Evolutionary conservation across 306 rosid species (phyloP).

Genomic region (Chamaecrista fasciculata): DNA sequence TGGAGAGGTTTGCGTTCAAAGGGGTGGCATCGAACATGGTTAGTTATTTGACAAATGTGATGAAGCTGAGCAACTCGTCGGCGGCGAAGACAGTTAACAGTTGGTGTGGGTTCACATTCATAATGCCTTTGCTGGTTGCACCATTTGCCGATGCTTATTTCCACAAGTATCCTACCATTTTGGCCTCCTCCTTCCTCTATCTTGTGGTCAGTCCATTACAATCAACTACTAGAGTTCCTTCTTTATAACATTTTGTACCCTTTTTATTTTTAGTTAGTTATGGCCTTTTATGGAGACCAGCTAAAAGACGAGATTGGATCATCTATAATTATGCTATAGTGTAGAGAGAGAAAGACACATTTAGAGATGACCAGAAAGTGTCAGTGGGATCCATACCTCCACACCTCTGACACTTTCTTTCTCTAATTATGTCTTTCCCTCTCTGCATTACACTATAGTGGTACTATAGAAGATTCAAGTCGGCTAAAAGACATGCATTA

Average conservation of each 20-base stretch:
- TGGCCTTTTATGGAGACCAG: background rate
- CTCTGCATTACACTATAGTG: too few species aligned
- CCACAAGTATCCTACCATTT: constrained; percentile 70
- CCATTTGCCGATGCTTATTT: constrained; percentile 83
- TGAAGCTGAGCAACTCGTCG: constrained; percentile 78
- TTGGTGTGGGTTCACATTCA: constrained; percentile 88
- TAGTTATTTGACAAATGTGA: constrained; percentile 77
- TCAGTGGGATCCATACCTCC: too few species aligned
- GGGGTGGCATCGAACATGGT: constrained; percentile 89
- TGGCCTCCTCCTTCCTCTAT: constrained; percentile 66
- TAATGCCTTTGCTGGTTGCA: constrained; percentile 83
- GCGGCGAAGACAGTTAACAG: constrained; percentile 84
- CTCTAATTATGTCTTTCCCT: too few species aligned
- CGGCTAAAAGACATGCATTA: too few species aligned
- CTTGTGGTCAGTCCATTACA: constrained; percentile 74
- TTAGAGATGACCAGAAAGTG: too few species aligned
- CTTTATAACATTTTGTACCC: too few species aligned
- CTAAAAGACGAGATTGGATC: too few species aligned
- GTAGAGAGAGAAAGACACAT: too few species aligned
- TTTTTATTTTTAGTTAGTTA: background rate
- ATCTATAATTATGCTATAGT: too few species aligned
- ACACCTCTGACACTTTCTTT: too few species aligned
- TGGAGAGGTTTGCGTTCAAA: constrained; percentile 92
- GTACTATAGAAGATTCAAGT: too few species aligned
- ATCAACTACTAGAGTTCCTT: too few species aligned